Percentiles rank a stretch among this genome's conserved stretches.
Conservation (phyloP, 2,329 filamentous ascomycete genomes). For the Beauveria medogensis region DNA sequence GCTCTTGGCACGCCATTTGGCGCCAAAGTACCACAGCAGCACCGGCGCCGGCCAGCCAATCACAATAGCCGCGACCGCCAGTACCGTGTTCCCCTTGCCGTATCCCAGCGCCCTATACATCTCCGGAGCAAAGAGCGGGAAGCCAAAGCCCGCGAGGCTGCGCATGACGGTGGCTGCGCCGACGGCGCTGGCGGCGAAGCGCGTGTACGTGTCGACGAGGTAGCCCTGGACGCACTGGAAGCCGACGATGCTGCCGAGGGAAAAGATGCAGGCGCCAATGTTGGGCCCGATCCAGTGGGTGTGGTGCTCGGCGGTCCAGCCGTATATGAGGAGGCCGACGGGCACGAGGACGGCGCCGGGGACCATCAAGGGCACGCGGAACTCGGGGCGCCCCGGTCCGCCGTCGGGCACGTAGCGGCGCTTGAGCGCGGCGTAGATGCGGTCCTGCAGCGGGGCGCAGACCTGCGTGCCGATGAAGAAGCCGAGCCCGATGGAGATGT, state of each 20-base stretch:
- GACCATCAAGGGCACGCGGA: slow-evolving; percentile 34
- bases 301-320: slow-evolving; percentile 35
- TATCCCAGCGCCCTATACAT: slow-evolving; percentile 37
- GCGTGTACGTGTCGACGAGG: slow-evolving; percentile 39
- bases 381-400: slow-evolving; percentile 32
- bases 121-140: slow-evolving; percentile 41
- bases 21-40: slow-evolving; percentile 37
- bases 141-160: slow-evolving; percentile 41
- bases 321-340: slow-evolving; percentile 36
- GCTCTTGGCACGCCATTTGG: slow-evolving; percentile 26
- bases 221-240: slow-evolving; percentile 40
- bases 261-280: slow-evolving; percentile 32
- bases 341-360: slow-evolving; percentile 33
- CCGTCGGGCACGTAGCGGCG: slow-evolving; percentile 27
- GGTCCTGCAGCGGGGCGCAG: slow-evolving; percentile 37
- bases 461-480: slow-evolving; percentile 25
- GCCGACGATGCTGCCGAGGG: slow-evolving; percentile 30
- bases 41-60: slow-evolving; percentile 34
- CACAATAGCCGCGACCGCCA: slow-evolving; percentile 34
- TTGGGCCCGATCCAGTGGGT: slow-evolving; percentile 39
- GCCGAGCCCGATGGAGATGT: slow-evolving; percentile 22
- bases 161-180: slow-evolving; percentile 36
- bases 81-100: slow-evolving; percentile 33
- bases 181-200: slow-evolving; percentile 38
- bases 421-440: slow-evolving; percentile 35